Evolutionary conservation across 2,329 filamentous ascomycete species (phyloP), one percentile per base, ranked within the genome.

Genomic region (Diaporthe vexans): DNA sequence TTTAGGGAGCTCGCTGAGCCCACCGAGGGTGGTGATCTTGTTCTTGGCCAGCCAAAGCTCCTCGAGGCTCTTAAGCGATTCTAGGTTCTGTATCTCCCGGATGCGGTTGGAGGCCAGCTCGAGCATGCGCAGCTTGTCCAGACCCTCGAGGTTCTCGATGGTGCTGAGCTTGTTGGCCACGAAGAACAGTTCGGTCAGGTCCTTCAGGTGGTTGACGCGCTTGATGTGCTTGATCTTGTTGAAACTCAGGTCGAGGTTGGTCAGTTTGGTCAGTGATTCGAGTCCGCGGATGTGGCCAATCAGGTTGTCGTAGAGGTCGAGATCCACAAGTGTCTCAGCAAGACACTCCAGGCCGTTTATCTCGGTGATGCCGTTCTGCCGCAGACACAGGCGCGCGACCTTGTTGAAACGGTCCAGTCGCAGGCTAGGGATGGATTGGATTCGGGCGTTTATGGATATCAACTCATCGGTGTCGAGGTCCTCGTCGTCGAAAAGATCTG

Each of bases 181-280:
- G 79, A 99, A 94, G 83, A 94, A 99, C 4, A 99, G 82, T 78
- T 98, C 95, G 76, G 89, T 93, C 73, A 98, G 89, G 71, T 95
- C 89, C 29, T 86, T 92, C 74, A 99, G 86, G 79, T 96, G 93
- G 74, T 89, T 89, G 77, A 98, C 86, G 79, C 96, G 92, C 84
- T 97, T 98, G 86, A 99, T 97, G 84, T 98, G 95, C 83, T 98
- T 98, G 86, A 99, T 96, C 87, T 98, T 98, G 88, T 99, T 99
- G 90, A 98, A 99, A 83, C 94, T 97, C 69, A 99, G 88, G 82
- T 99, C 97, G 72, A 99, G 90, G 73, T 87, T 93, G 8, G 90
- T 94, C 71, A 99, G 89, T 76, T 94, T 88, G 17, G 88, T 91
- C 73, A 98, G 90, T 59, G 91, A 87, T 71, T 98, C 95, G 59